Percentiles rank a stretch among this genome's conserved stretches.
Evolutionary conservation across 371 early-diverging fungal species (phyloP).

Genomic region (Entomophthora muscae): DNA sequence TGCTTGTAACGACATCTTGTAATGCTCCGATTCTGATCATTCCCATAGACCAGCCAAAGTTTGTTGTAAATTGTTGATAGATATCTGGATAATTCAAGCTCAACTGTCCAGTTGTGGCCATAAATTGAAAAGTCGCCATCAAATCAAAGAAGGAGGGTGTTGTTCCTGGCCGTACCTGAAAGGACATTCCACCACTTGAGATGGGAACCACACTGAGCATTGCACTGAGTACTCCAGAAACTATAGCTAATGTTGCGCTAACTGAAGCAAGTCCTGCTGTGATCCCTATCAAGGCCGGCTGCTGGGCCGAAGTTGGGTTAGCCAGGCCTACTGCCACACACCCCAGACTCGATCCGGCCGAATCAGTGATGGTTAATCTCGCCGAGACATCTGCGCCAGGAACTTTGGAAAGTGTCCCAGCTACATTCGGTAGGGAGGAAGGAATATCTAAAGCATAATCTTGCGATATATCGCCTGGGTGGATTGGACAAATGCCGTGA

Average conservation of each 20-base stretch:
- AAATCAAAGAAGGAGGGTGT: conserved; percentile 5
- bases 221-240: neutral
- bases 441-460: neutral
- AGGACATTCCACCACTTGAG: neutral
- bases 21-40: conserved; percentile 1
- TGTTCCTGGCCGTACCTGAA: neutral
- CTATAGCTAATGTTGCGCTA: neutral
- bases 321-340: neutral
- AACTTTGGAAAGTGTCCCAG: neutral
- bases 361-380: neutral
- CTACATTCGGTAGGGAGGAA: neutral
- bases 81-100: conserved; percentile 2
- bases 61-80: neutral
- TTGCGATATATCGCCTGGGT: neutral
- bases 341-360: neutral
- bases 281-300: neutral
- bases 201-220: neutral
- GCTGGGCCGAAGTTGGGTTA: neutral
- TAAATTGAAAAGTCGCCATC: neutral
- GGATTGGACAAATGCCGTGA: neutral
- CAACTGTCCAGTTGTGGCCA: conserved; percentile 3
- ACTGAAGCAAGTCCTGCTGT: neutral
- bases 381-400: neutral
- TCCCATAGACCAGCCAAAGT: conserved; percentile 8
- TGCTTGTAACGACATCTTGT: neutral